Base-by-base conservation (phyloP, 257 asterid species). In the Nicotiana obtusifolia region DNA sequence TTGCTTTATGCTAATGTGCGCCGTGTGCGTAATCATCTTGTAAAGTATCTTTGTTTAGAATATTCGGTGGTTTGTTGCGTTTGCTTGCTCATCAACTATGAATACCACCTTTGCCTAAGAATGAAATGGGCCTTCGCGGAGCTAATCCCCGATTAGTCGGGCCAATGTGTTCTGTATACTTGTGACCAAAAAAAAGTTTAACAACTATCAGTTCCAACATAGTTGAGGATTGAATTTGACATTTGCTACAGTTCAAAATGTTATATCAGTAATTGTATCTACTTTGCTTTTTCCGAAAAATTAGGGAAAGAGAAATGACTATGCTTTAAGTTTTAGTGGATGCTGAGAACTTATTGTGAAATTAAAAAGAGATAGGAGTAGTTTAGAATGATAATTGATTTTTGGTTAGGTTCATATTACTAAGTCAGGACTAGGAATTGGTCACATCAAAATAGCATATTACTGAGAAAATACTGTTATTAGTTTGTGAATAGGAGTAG, bases 1-100 rank as follows among this genome's bases (percentile, higher is more conserved):
- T 68, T 78, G 41, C 60, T 83, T 44, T 71, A 6, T 14, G 78
- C 41, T 75, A 75, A 75, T 75, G 79, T 73, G 79, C 22, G 37
- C 60, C 35, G 35, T 20, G 59, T 13, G 60, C 35, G 33, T 4
- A 73, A 0, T 71, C 4, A 41, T 20, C 35, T 24, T 14, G 61
- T 73, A 73, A 44, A 41, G 60, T 75, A 24, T 75, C 33, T 75
- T 7, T 75, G 44, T 7, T 15, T 24, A 26, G 80, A 75, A 75
- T 49, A 24, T 49, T 49, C 62, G 4, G 3, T n/a, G 5, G 2
- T 24, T 73, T 24, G 62, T 49, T 71, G 59, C 8, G 14, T 44
- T 20, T 44, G 20, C 35, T 64, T 62, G 35, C 78, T 69, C 53
- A 67, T 67, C 53, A 67, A 33, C 53, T 67, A 4, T 53, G 47